Percentiles rank a stretch among this genome's conserved stretches.
Conservation (phyloP, 2,329 filamentous ascomycete genomes). For the Penicillium brevicompactum region DNA sequence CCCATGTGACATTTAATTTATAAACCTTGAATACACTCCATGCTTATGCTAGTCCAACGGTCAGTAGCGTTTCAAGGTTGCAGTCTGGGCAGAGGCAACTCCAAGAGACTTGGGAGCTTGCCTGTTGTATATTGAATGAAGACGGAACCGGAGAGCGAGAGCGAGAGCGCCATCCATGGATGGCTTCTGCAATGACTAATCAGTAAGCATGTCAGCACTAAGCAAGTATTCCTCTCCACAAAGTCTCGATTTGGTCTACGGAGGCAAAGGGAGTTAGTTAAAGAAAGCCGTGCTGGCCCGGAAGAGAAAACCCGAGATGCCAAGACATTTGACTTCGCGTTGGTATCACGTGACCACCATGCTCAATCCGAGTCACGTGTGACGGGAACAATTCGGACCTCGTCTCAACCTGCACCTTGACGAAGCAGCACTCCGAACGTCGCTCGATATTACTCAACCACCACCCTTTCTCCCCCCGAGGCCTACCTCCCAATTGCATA, state of each 20-base stretch:
- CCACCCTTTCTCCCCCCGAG: constrained; percentile 26
- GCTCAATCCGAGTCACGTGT: constrained; percentile 20
- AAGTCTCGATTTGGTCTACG: too few relatives aligned
- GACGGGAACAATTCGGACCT: constrained; percentile 30
- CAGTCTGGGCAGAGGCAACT: not conserved
- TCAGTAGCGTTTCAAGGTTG: not conserved
- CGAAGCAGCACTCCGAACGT: constrained; percentile 26
- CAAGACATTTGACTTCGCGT: not conserved
- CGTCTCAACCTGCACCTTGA: constrained; percentile 27
- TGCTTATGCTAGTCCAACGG: not conserved
- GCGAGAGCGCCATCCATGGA: not conserved
- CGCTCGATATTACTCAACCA: constrained; percentile 29
- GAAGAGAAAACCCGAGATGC: not conserved
- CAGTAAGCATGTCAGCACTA: not conserved
- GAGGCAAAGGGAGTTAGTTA: too few relatives aligned
- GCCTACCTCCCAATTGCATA: constrained; percentile 30
- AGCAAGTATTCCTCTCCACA: too few relatives aligned
- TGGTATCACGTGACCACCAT: not conserved
- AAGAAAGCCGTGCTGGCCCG: too few relatives aligned
- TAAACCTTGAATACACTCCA: not conserved
- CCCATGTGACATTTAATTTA: not conserved
- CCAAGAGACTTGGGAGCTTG: not conserved
- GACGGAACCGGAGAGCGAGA: not conserved
- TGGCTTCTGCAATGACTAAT: not conserved
- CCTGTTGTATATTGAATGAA: not conserved